Percentiles rank a stretch among this genome's conserved stretches.
Conservation (phyloP, 2,329 filamentous ascomycete species). For the Trichoderma breve region DNA sequence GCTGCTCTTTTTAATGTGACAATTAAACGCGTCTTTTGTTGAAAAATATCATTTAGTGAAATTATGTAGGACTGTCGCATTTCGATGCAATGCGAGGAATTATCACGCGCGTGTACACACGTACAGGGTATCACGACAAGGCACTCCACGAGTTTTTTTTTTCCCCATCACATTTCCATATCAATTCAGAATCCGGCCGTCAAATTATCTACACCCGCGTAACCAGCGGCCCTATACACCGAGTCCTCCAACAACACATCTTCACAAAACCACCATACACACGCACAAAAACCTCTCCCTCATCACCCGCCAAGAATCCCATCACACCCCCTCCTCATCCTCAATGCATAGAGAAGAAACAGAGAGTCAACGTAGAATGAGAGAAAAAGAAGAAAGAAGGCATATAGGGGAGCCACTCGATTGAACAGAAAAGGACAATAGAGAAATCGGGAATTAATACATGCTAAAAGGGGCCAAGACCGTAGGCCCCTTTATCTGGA, state of each 20-base stretch:
- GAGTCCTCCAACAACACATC: neutral
- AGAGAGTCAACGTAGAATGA: neutral
- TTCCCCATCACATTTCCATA: neutral
- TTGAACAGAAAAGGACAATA: slow-evolving; percentile 27
- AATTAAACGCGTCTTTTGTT: neutral
- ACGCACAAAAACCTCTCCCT: neutral
- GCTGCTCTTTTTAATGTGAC: neutral
- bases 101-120: neutral
- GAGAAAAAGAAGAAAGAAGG: neutral
- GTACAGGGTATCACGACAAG: neutral
- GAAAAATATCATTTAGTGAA: too few species aligned
- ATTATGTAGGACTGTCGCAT: neutral
- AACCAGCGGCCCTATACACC: neutral
- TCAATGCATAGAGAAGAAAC: neutral
- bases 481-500: slow-evolving; percentile 29
- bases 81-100: neutral
- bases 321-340: neutral
- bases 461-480: slow-evolving; percentile 42
- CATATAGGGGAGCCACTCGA: slow-evolving; percentile 12
- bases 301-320: neutral
- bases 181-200: neutral
- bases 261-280: neutral
- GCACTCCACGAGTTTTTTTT: neutral
- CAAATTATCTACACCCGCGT: neutral
- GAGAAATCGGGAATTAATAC: slow-evolving; percentile 48